Evolutionary conservation across 1,284 basidiomycete species (phyloP), one percentile per base, ranked within the genome.

Genomic region (Irpex sp.): DNA sequence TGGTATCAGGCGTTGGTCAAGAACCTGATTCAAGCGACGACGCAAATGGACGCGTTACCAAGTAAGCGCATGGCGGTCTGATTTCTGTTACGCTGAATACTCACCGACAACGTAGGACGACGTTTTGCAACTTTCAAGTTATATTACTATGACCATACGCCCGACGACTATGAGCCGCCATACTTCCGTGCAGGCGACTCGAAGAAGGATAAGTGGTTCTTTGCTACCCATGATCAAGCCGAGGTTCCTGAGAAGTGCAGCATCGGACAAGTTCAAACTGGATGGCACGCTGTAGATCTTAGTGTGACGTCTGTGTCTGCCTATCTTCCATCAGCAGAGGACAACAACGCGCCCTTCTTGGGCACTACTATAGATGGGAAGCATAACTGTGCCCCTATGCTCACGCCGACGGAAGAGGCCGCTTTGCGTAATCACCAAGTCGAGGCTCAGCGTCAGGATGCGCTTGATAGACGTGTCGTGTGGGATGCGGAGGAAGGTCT

Each of bases 41-140:
- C 85, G 57, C 84, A 88, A 58, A 90, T 94, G 86, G 90, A 93
- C 61, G 77, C 82, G 26, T 76, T 94, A 36, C 92, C 92, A 15
- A 87, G 92, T 89, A 46, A 13, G n/a, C 11, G 13, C 2, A 9
- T 71, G 62, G 83, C 69, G 43, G 2, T 9, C 47, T 70, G 43
- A 8, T 5, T 36, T 46, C 36, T n/a, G 15, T 58, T 43, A 35
- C 47, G 37, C 21, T 51, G 58, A 50, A 58, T 39, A 55, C 39
- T 56, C n/a, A 58, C 35, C 2, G 11, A 55, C 15, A 26, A n/a
- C 56, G 37, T 66, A 93, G 92, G 85, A 70, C 87, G 85, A 56
- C 86, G 92, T 37, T 94, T 82, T 70, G 90, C 90, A 21, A 90
- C 88, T n/a, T 90, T 94, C 77, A 94, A 94, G 70, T 75, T 92